A percentile compares a stretch with the other conserved stretches of the same genome.
Conservation (phyloP, 163 green algal species). For the Scenedesmus sp. region DNA sequence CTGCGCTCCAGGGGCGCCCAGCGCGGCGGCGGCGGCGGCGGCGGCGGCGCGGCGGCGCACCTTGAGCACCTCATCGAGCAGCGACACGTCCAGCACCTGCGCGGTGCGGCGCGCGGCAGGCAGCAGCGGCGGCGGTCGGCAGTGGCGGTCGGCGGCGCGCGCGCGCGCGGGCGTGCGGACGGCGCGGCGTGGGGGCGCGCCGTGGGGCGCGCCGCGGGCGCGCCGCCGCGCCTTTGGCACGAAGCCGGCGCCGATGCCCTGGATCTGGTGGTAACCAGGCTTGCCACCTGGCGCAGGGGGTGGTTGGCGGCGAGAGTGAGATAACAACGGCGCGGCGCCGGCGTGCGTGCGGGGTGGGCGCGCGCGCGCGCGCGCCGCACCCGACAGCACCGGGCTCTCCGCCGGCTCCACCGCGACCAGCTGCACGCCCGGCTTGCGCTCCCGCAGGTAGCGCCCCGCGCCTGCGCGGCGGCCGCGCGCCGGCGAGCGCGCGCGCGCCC, state of each 20-base stretch:
- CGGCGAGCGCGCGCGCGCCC: too few relatives aligned
- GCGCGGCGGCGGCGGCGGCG: too few relatives aligned
- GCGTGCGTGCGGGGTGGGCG: too few relatives aligned
- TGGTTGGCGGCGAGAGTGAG: too few relatives aligned
- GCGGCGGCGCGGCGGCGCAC: too few relatives aligned
- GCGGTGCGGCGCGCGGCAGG: neutral
- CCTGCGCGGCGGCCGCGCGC: conserved; percentile 54
- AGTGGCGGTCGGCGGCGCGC: too few relatives aligned
- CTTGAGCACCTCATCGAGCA: conserved; percentile 79
- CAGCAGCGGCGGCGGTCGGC: neutral
- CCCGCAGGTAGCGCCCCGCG: conserved; percentile 66
- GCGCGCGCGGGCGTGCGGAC: too few relatives aligned
- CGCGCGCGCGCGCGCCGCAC: too few relatives aligned
- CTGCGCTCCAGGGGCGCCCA: too few relatives aligned
- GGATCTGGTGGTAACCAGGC: conserved; percentile 90
- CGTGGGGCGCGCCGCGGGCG: too few relatives aligned
- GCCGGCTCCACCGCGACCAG: conserved; percentile 87
- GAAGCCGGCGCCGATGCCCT: conserved; percentile 93
- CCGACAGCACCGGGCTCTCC: conserved; percentile 76
- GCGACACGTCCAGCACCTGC: conserved; percentile 59
- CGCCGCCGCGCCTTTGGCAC: conserved; percentile 68
- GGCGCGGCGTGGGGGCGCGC: too few relatives aligned
- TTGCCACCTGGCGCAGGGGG: conserved; percentile 37
- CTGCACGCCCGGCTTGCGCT: conserved; percentile 71
- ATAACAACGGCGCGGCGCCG: too few relatives aligned